Evolutionary conservation across 2,329 filamentous ascomycete species (phyloP), one percentile per base, ranked within the genome.

Genomic region (Chaetomium strumarium): DNA sequence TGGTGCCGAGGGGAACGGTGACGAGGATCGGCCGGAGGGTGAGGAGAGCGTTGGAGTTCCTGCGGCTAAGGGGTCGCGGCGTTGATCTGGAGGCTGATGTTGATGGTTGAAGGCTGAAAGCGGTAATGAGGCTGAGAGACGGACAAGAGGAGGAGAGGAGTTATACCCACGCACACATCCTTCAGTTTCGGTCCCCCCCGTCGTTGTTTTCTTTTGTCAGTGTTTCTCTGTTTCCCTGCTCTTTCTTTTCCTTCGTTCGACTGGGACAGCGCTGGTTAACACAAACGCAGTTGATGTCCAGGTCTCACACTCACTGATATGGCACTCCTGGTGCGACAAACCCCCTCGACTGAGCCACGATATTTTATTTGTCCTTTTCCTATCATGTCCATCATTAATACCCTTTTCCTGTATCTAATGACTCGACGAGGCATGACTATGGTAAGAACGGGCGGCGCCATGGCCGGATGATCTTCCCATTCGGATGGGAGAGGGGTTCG

Each of bases 371-470:
- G 6, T 19, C 24, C 19, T 31, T 33, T 20, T 41, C 37, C 19
- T 20, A 12, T 34, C 12, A 20, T 7, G 12, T 38, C 37, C 30
- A 7, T 14, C 48, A 39, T 29, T 49, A 52, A 52, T 55, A 51
- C 40, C 49, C 37, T 31, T 30, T 47, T 38, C 13, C 34, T 39
- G 31, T 53, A 29, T 8, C 31, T 51, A 33, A 55, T 46, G 53
- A 46, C 40, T 37, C 43, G 53, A 55, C 42, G 53, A 52, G 42
- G 53, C 49, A 55, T 54, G 55, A 58, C 46, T 48, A 57, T 36
- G 56, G 50, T 51, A 51, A 24, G 42, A 45, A 51, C 52, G 45
- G 47, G 53, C 50, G 53, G 42, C 45, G 49, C 47, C 44, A 58
- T 39, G 53, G 55, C 49, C 50, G 42, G 44, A 17, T 30, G 45